Conservation (phyloP, 2,329 filamentous ascomycete species). For the Colletotrichum karsti region DNA sequence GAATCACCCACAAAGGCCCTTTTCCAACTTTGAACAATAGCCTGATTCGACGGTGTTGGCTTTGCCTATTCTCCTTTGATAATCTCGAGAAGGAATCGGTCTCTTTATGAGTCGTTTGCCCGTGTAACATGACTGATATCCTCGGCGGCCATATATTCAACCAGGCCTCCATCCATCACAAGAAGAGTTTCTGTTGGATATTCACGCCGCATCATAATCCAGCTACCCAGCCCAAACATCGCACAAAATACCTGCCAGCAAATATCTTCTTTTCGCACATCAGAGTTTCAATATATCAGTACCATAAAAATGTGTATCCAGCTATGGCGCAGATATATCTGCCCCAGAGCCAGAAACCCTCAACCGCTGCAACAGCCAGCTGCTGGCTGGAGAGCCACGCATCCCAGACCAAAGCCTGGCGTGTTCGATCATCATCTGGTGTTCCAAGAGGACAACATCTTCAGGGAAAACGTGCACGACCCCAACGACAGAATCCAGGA, state of each 20-base stretch:
- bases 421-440: neutral
- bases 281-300: neutral
- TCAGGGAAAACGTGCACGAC: slow-evolving; percentile 10
- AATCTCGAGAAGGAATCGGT: no score
- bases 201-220: no score
- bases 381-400: neutral
- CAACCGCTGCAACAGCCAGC: neutral
- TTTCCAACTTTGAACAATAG: neutral
- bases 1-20: neutral
- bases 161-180: no score
- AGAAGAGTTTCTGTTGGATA: no score
- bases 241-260: neutral
- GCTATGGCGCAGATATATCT: slow-evolving; percentile 19
- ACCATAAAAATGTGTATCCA: slow-evolving; percentile 2
- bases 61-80: no score
- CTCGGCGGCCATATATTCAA: no score
- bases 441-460: neutral
- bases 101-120: no score
- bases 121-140: no score
- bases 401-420: neutral
- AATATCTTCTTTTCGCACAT: neutral
- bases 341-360: slow-evolving; percentile 3
- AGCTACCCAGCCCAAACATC: no score
- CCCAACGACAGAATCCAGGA: neutral
- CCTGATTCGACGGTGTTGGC: no score